A percentile compares a stretch with the other conserved stretches of the same genome.
Conservation (phyloP, 495 filamentous ascomycete genomes). For the Penicillium fimorum region DNA sequence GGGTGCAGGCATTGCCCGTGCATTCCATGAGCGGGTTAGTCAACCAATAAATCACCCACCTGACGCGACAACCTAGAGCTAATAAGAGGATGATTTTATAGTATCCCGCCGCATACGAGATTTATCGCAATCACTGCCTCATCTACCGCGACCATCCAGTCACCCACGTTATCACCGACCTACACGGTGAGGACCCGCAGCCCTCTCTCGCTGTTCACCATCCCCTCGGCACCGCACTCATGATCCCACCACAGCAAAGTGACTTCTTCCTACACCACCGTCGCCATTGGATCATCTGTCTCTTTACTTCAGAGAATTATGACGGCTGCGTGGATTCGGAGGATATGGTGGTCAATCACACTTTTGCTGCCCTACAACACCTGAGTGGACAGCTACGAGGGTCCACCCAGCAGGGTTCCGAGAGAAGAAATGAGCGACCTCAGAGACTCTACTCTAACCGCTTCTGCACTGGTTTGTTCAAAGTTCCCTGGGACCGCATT, state of each 20-base stretch:
- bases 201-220: slow-evolving; percentile 1
- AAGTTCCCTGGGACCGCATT: background rate
- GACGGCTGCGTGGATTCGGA: slow-evolving; percentile 28
- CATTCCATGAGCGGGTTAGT: slow-evolving; percentile 36
- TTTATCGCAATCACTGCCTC: slow-evolving; percentile 38
- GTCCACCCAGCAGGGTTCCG: no score
- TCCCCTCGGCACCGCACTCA: slow-evolving; percentile 40
- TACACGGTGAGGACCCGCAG: background rate
- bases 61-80: background rate
- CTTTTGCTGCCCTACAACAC: slow-evolving; percentile 38
- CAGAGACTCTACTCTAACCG: background rate
- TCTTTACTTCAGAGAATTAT: slow-evolving; percentile 43
- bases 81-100: slow-evolving; percentile 13
- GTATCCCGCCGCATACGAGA: slow-evolving; percentile 42
- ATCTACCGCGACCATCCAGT: background rate
- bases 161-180: slow-evolving; percentile 12
- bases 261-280: slow-evolving; percentile 23
- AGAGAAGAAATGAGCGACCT: background rate
- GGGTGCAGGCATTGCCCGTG: slow-evolving; percentile 43
- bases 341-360: slow-evolving; percentile 38
- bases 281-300: slow-evolving; percentile 49
- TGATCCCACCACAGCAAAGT: slow-evolving; percentile 41
- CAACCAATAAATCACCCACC: background rate
- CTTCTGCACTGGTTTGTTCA: slow-evolving; percentile 4
- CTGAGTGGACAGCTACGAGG: slow-evolving; percentile 14